These are phyloP conservation scores for Pleurotus djamor DNA, from an alignment of 768 basidiomycete species.

Conservation along the genomic window DNA sequence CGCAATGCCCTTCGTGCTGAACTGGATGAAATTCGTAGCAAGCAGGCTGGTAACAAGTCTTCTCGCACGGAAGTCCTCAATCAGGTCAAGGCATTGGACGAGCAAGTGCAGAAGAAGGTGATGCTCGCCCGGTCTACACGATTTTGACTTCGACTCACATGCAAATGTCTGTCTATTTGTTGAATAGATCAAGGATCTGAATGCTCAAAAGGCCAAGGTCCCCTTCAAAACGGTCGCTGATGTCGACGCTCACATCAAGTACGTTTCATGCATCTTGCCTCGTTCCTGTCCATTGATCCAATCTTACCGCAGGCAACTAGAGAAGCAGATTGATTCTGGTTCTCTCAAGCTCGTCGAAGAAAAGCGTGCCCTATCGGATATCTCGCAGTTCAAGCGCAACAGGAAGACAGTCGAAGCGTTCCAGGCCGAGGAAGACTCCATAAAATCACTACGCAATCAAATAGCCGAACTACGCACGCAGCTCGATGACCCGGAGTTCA, in stretches of 20 bases:
- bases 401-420: constrained; percentile 80
- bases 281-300: constrained; percentile 6
- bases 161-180: no score
- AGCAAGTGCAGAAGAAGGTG: constrained; percentile 81
- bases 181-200: constrained; percentile 86
- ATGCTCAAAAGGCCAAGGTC: constrained; percentile 75
- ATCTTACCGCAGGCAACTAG: constrained; percentile 56
- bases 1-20: constrained; percentile 73
- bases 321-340: constrained; percentile 91
- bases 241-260: constrained; percentile 87
- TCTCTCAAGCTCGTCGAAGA: constrained; percentile 91
- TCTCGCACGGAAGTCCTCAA: constrained; percentile 71
- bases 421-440: constrained; percentile 73
- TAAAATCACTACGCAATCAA: constrained; percentile 72
- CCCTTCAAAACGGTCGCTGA: constrained; percentile 82
- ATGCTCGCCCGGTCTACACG: not conserved
- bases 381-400: constrained; percentile 66
- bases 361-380: constrained; percentile 92
- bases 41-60: constrained; percentile 77
- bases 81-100: constrained; percentile 77
- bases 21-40: constrained; percentile 72
- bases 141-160: not conserved
- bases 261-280: constrained; percentile 21
- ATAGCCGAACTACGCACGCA: constrained; percentile 81
- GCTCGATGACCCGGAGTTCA: constrained; percentile 88